A percentile compares a stretch with the other conserved stretches of the same genome.
phyloP scores from a whole-genome alignment of 495 filamentous ascomycete genomes.

The Daldinia bambusicola region DNA sequence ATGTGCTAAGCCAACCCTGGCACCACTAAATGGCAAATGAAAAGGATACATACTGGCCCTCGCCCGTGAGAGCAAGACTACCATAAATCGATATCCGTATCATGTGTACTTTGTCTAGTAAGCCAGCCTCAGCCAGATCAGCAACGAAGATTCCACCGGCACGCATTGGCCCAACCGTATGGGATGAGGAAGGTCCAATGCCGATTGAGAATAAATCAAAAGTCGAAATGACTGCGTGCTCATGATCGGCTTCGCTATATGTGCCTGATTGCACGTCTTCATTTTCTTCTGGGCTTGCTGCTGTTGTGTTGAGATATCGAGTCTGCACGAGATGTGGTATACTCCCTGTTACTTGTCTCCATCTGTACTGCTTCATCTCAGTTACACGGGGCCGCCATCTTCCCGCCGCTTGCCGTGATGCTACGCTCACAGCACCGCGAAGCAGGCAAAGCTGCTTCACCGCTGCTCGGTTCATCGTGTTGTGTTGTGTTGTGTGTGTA shows the following conservation, averaged over 20 bases:
- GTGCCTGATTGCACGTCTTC: constrained; percentile 42
- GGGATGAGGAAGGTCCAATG: constrained; percentile 52
- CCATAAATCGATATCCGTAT: constrained; percentile 52
- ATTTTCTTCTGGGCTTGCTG: constrained; percentile 14
- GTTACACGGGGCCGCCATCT: constrained; percentile 26
- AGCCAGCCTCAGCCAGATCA: constrained; percentile 46
- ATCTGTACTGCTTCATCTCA: constrained; percentile 1
- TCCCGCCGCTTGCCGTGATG: constrained; percentile 27
- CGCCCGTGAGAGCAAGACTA: constrained; percentile 52
- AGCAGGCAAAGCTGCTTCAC: constrained; percentile 46
- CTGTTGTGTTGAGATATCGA: constrained; percentile 31
- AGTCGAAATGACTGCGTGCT: constrained; percentile 53
- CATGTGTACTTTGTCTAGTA: constrained; percentile 48
- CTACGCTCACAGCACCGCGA: constrained; percentile 30
- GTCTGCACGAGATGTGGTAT: constrained; percentile 10
- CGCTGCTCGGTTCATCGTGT: constrained; percentile 40
- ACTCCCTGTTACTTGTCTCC: constrained; percentile 3
- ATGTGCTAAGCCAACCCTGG: too few species aligned
- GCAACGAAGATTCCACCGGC: constrained; percentile 52
- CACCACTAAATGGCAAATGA: not conserved
- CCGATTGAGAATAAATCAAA: constrained; percentile 54
- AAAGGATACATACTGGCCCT: constrained; percentile 47
- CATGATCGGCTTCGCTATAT: constrained; percentile 52
- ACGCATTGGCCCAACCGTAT: constrained; percentile 52
- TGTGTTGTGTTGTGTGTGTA: not conserved